Base-by-base conservation (phyloP, 2,329 filamentous ascomycete species). In the Tolypocladium tropicale region DNA sequence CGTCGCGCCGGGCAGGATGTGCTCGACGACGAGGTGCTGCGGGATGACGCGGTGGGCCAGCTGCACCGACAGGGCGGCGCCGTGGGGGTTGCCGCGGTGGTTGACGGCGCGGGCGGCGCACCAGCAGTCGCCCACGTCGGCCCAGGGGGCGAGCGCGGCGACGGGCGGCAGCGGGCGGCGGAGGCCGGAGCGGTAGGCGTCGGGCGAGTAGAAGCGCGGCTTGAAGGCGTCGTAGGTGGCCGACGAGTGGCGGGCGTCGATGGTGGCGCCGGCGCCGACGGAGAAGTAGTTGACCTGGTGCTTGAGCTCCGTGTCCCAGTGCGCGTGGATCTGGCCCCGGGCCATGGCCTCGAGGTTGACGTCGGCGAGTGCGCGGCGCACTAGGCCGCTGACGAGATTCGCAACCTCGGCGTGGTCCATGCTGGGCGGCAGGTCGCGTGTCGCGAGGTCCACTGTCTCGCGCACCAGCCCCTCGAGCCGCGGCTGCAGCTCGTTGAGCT, bases 61-160 rank as follows among this genome's bases (percentile, higher is more conserved):
- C 43, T 82, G 70, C 21, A 95, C 81, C 10, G 80, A 81, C 18
- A 97, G 74, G 54, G 83, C 81, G 2, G 84, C 82, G 39, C 83
- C 82, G 52, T 79, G 77, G 9, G 77, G 76, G 18, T 68, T 65
- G 12, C 71, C 70, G 18, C 73, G 71, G 16, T 68, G 68, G 52
- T 77, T 72, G 12, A 65, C 60, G 0, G 73, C 72, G 4, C 65
- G 66, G 0, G 75, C 78, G 5, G 86, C 84, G 69, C 93, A 97
- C 88, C 90, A 97, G 70, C 90, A 95, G 59, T 97, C 89, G 23
- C 88, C 89, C 36, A 86, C 80, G 52, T 95, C 89, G 11, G 84
- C 76, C 90, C 92, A 96, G 4, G 76, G 72, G 2, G 56, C 53
- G 2, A 96, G 76, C 1, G 88, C 90, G 0, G 76, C 69, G n/a